Evolutionary conservation across 2,329 filamentous ascomycete species (phyloP), one percentile per base, ranked within the genome.

Genomic region (Colletotrichum camelliae): DNA sequence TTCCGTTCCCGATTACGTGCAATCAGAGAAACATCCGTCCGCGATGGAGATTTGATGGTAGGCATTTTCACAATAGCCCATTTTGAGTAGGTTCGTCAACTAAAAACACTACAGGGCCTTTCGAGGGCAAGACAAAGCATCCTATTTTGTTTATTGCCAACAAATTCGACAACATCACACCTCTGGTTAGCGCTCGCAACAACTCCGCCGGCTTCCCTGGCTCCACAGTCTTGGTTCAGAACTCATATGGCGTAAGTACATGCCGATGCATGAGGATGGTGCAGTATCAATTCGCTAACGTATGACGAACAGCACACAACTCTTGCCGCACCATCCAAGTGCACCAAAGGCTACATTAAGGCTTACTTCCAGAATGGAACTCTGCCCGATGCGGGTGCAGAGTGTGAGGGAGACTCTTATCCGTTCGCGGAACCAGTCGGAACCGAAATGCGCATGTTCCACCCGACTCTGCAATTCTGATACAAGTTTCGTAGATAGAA

Each of bases 191-290:
- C 75, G 87, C 88, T 6, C 74, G 83, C n/a, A 87, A 86, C 72
- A 87, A 87, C 81, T 86, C 81, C 18, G 82, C 80, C 4, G 82
- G 84, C 0, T 90, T 90, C 67, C 83, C 83, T 0, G 85, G 84
- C 16, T 89, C 88, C 0, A 83, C 85, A 1, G 81, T 91, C 7
- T 79, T 91, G 31, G 83, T 86, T 15, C 88, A 89, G 78, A 87
- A 90, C 60, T 86, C 87, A 1, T 90, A 88, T 55, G 89, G 89
- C 6, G 88, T 89, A 83, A 81, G 87, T 81, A 12, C 4, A 16
- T 31, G 5, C 9, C 37, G 12, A 48, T 3, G 16, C 39, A 37
- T 16, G 33, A 9, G 5, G n/a, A 61, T 31, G 4, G 12, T 35
- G 33, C 9, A 33, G 4, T 2, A 61, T 7, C 13, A 10, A 1